These are phyloP conservation scores for Xenosphaeropsis pyriputrescens DNA, from an alignment of 2,329 filamentous ascomycete genomes.

Conservation along the genomic window DNA sequence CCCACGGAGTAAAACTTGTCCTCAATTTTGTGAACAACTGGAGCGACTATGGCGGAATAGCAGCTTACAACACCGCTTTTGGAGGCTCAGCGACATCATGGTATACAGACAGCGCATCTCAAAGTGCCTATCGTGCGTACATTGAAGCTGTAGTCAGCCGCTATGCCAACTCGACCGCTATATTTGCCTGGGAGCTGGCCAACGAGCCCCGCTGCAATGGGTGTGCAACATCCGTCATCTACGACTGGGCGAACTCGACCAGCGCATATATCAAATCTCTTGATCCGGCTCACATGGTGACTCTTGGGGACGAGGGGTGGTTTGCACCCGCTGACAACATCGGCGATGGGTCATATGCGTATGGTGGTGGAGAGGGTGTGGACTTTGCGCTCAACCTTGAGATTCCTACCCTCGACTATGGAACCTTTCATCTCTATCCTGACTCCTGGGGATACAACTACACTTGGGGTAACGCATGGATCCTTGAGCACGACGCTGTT, in stretches of 20 bases:
- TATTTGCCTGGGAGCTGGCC: constrained; percentile 54
- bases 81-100: constrained; percentile 35
- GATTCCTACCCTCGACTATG: constrained; percentile 33
- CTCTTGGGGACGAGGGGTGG: constrained; percentile 48
- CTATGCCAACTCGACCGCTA: constrained; percentile 40
- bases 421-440: constrained; percentile 36
- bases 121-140: constrained; percentile 42
- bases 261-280: constrained; percentile 49
- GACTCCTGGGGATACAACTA: constrained; percentile 22
- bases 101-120: constrained; percentile 37
- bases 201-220: constrained; percentile 52
- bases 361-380: constrained; percentile 26
- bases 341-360: constrained; percentile 27
- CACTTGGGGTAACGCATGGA: constrained; percentile 30
- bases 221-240: constrained; percentile 40
- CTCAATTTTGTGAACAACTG: constrained; percentile 55
- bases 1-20: constrained; percentile 44
- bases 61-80: constrained; percentile 38
- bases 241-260: constrained; percentile 40
- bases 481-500: constrained; percentile 25
- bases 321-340: constrained; percentile 22
- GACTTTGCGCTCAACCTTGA: constrained; percentile 31
- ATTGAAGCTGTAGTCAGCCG: constrained; percentile 41
- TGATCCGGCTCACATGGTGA: constrained; percentile 45
- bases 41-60: constrained; percentile 51